Conservation (phyloP, 225 moss, liverwort and hornwort species). For the Climacium dendroides region DNA sequence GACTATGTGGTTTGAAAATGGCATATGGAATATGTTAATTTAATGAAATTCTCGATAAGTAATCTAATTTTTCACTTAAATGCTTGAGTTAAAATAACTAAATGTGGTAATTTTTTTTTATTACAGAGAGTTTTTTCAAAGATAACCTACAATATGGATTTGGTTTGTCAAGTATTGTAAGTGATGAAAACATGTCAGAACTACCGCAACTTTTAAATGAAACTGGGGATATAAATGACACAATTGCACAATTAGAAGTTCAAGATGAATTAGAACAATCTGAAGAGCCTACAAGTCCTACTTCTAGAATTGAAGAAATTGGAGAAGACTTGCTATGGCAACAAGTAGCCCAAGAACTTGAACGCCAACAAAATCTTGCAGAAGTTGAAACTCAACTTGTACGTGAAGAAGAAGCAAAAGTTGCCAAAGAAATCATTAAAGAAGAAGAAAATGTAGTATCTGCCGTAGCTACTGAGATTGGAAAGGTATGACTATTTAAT, state of each 20-base stretch:
- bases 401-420: conserved; percentile 62
- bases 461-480: conserved; percentile 16
- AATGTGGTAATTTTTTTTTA: background rate
- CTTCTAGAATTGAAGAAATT: conserved; percentile 34
- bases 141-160: background rate
- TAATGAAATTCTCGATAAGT: too few relatives aligned
- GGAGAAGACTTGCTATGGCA: conserved; percentile 72
- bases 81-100: background rate
- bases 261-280: conserved; percentile 19
- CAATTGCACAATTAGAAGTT: conserved; percentile 18
- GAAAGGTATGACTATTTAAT: background rate
- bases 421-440: conserved; percentile 57
- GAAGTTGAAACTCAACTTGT: conserved; percentile 30
- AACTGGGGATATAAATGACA: conserved; percentile 12
- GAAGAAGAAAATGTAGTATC: conserved; percentile 61
- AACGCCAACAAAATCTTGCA: conserved; percentile 33
- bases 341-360: conserved; percentile 71
- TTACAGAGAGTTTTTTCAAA: background rate
- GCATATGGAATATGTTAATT: too few relatives aligned
- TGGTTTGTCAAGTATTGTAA: background rate
- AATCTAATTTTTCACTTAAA: too few relatives aligned
- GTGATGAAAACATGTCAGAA: background rate
- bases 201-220: background rate
- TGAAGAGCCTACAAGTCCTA: conserved; percentile 16
- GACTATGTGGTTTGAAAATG: too few relatives aligned